Percentiles rank a stretch among this genome's conserved stretches.
Conservation (phyloP, 2,329 filamentous ascomycete species). For the Leptosphaerulina australis region DNA sequence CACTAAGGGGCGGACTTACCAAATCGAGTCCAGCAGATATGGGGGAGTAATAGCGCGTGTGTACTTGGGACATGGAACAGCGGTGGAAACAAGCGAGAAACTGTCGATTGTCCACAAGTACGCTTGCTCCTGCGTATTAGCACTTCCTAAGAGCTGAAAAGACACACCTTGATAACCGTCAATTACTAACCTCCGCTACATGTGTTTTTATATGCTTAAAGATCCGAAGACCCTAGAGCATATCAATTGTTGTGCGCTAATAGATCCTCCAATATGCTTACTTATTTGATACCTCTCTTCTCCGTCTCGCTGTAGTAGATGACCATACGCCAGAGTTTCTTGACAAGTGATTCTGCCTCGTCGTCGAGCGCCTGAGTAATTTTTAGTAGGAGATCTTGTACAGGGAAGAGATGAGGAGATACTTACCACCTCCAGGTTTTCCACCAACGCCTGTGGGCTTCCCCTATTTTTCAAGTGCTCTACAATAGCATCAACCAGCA, state of each 20-base stretch:
- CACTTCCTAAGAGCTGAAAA: not conserved
- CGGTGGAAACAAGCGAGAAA: not conserved
- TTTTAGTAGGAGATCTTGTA: not conserved
- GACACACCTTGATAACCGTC: slow-evolving; percentile 1
- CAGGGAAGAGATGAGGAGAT: not conserved
- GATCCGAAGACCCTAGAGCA: slow-evolving; percentile 31
- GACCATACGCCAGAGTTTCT: slow-evolving; percentile 97
- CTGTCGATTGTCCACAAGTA: not conserved
- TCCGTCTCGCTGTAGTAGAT: slow-evolving; percentile 97
- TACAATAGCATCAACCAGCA: slow-evolving; percentile 91
- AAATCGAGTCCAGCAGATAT: not conserved
- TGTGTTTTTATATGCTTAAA: slow-evolving; percentile 23
- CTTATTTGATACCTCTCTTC: slow-evolving; percentile 73
- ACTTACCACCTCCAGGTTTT: slow-evolving; percentile 81
- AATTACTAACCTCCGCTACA: slow-evolving; percentile 13
- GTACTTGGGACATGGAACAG: not conserved
- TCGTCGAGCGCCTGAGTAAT: slow-evolving; percentile 78
- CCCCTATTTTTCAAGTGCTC: slow-evolving; percentile 79
- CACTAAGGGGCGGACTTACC: slow-evolving; percentile 9
- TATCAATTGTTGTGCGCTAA: slow-evolving; percentile 24
- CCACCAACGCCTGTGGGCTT: slow-evolving; percentile 78
- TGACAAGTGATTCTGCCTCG: slow-evolving; percentile 89
- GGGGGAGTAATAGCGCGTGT: not conserved
- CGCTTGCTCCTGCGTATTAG: slow-evolving; percentile 2
- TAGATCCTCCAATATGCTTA: slow-evolving; percentile 12